Conservation (phyloP, 163 green algal species). For the Chlamydomonas reinhardtii region DNA sequence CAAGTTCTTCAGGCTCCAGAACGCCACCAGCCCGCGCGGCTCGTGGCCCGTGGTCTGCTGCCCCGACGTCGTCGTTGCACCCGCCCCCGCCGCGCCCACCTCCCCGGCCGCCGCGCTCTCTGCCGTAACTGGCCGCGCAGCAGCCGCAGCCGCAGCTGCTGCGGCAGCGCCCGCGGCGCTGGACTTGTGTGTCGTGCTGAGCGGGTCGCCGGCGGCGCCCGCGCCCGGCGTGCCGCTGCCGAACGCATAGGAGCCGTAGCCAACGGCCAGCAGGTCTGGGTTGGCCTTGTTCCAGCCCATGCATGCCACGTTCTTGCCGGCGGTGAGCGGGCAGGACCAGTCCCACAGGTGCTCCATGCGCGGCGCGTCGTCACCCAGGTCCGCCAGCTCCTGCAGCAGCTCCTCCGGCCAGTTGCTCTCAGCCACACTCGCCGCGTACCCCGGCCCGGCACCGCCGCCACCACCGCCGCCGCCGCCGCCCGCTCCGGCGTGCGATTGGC, state of each 20-base stretch:
- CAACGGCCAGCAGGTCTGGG: constrained; percentile 83
- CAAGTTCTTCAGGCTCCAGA: constrained; percentile 89
- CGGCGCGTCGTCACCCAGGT: constrained; percentile 55
- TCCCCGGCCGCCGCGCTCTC: too few relatives aligned
- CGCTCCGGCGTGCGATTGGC: constrained; percentile 33
- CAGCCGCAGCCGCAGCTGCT: background rate
- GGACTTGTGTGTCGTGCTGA: background rate
- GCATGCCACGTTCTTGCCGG: constrained; percentile 70
- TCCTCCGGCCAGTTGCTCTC: constrained; percentile 62
- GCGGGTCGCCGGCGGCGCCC: background rate
- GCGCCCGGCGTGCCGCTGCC: constrained; percentile 3
- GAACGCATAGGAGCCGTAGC: constrained; percentile 81
- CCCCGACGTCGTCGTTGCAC: background rate
- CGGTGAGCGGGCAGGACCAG: constrained; percentile 72
- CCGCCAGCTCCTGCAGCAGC: constrained; percentile 65
- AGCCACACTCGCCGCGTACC: constrained; percentile 49
- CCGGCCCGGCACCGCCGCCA: background rate
- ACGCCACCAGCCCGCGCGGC: constrained; percentile 71
- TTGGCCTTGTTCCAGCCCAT: constrained; percentile 82
- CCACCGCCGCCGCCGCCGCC: background rate
- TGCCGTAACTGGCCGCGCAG: too few relatives aligned
- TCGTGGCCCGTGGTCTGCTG: background rate
- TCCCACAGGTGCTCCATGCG: constrained; percentile 79
- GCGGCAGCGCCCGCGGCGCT: background rate
- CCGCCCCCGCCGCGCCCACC: background rate